Percentiles rank a stretch among this genome's conserved stretches.
Conservation (phyloP, 306 rosid species). For the Vachellia collinsii region DNA sequence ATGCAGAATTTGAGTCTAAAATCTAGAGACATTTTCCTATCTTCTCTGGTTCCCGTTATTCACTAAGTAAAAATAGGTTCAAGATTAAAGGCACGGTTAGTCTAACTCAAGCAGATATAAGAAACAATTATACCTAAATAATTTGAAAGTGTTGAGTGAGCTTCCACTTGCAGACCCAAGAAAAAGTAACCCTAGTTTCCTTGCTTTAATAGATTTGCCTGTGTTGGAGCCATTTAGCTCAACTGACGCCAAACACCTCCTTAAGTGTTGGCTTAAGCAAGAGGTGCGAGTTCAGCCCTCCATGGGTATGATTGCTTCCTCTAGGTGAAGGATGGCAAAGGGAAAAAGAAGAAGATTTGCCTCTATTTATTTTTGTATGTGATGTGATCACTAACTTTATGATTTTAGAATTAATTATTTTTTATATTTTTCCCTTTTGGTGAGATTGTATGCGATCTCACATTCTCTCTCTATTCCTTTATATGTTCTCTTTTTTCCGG, state of each 20-base stretch:
- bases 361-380: neutral
- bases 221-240: too few relatives aligned
- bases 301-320: too few relatives aligned
- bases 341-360: neutral
- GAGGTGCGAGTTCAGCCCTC: too few relatives aligned
- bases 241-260: too few relatives aligned
- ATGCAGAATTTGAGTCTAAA: neutral
- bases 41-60: neutral
- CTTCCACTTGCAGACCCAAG: neutral
- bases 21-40: neutral
- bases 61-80: neutral
- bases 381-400: neutral
- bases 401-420: neutral
- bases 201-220: neutral
- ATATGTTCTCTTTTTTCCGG: too few relatives aligned
- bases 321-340: too few relatives aligned
- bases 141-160: neutral
- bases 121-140: neutral
- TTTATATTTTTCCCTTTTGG: neutral
- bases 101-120: neutral
- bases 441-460: neutral
- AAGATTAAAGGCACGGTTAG: neutral
- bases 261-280: too few relatives aligned
- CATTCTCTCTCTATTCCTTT: neutral
- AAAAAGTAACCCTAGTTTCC: neutral